Percentiles rank a stretch among this genome's conserved stretches.
These are phyloP conservation scores for Cenococcum geophilum DNA, from an alignment of 495 filamentous ascomycete species.

Conservation along the genomic window DNA sequence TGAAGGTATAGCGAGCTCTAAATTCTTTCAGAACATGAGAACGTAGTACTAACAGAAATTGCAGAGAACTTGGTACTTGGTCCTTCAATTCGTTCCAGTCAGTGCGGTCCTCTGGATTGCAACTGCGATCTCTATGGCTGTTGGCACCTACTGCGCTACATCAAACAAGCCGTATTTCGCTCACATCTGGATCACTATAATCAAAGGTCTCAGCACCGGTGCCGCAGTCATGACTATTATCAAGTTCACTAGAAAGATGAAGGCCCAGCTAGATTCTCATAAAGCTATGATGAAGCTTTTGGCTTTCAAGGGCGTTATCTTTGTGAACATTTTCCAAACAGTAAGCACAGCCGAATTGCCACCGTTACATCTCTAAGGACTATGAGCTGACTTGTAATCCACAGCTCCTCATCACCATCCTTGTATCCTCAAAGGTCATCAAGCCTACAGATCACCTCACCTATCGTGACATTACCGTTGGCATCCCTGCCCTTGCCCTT, in stretches of 20 bases:
- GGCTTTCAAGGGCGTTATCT: conserved; percentile 33
- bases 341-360: conserved; percentile 12
- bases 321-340: conserved; percentile 30
- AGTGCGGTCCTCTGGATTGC: conserved; percentile 25
- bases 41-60: neutral
- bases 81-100: conserved; percentile 33
- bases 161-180: conserved; percentile 22
- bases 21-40: neutral
- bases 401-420: conserved; percentile 30
- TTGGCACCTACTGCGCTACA: conserved; percentile 16
- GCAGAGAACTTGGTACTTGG: conserved; percentile 21
- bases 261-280: conserved; percentile 12
- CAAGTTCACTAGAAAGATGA: conserved; percentile 27
- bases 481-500: conserved; percentile 20
- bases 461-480: conserved; percentile 18
- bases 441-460: conserved; percentile 18
- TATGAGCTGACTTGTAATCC: neutral
- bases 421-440: conserved; percentile 14
- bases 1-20: conserved; percentile 7
- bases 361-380: neutral
- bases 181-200: conserved; percentile 26
- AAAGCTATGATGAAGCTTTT: conserved; percentile 28
- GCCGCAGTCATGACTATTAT: conserved; percentile 25
- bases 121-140: conserved; percentile 11
- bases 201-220: conserved; percentile 23